Evolutionary conservation across 805 yeast species (phyloP).

Genomic region (Spathaspora arborariae): DNA sequence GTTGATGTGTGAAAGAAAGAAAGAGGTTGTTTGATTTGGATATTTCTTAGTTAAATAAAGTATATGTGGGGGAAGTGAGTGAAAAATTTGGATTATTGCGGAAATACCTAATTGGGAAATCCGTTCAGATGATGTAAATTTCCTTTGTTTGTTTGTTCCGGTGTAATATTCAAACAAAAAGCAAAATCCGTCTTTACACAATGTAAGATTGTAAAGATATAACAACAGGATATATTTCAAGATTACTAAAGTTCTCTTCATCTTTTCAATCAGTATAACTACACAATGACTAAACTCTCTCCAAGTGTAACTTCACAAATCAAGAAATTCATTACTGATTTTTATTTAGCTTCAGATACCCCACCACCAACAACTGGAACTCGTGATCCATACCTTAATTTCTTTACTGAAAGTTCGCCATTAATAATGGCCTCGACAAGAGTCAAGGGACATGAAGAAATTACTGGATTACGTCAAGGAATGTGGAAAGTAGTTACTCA

Average conservation of each 20-base stretch:
- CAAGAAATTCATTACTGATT: constrained; percentile 6
- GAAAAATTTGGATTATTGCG: not conserved
- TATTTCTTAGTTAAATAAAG: not conserved
- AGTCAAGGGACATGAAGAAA: constrained; percentile 7
- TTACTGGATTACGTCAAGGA: constrained; percentile 8
- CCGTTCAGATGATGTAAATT: not conserved
- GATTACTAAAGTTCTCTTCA: not conserved
- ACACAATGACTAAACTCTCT: constrained; percentile 6
- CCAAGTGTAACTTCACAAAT: constrained; percentile 1
- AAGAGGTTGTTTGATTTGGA: not conserved
- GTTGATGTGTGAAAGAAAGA: not conserved
- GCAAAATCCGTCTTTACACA: no score
- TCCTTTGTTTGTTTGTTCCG: not conserved
- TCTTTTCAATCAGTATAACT: not conserved
- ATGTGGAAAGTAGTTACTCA: constrained; percentile 12
- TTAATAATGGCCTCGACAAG: constrained; percentile 9
- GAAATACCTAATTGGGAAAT: not conserved
- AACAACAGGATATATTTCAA: not conserved
- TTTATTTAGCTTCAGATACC: constrained; percentile 10
- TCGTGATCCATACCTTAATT: constrained; percentile 9
- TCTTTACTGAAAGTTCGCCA: constrained; percentile 7
- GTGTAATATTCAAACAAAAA: not conserved
- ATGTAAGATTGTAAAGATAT: not conserved
- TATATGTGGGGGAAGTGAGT: not conserved
- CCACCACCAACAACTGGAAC: constrained; percentile 8